A percentile compares a stretch with the other conserved stretches of the same genome.
phyloP scores from a whole-genome alignment of 257 asterid species.

The Coffea canephora region DNA sequence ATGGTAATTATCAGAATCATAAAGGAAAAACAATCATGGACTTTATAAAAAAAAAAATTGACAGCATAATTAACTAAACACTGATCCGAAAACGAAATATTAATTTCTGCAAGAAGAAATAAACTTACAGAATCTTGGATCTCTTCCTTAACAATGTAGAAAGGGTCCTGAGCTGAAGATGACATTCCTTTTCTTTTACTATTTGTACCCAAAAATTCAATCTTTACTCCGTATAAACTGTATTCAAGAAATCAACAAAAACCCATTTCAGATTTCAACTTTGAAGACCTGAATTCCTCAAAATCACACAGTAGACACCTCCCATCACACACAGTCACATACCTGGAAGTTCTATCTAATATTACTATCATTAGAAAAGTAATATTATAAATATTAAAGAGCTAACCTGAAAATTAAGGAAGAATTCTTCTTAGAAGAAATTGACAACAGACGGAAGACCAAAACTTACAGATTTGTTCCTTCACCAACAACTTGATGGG shows the following conservation, averaged over 20 bases:
- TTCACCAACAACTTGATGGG: background rate
- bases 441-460: background rate
- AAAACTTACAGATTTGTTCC: background rate
- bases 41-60: background rate
- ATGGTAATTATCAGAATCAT: background rate
- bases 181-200: conserved; percentile 37
- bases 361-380: too few species aligned
- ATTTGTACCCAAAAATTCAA: background rate
- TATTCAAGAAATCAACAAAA: background rate
- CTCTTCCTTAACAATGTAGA: conserved; percentile 95
- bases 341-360: background rate
- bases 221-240: background rate
- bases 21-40: background rate
- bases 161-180: conserved; percentile 93
- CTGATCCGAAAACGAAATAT: background rate
- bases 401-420: background rate
- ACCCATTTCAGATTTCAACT: background rate
- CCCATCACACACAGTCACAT: background rate
- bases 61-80: background rate
- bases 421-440: background rate
- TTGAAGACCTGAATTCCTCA: background rate
- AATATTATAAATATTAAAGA: too few species aligned
- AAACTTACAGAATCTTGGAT: conserved; percentile 88
- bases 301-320: background rate
- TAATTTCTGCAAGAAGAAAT: background rate